A percentile compares a stretch with the other conserved stretches of the same genome.
These are phyloP conservation scores for Globisporangium rhizosaccharum DNA, from an alignment of 352 stramenopile species.

Conservation along the genomic window DNA sequence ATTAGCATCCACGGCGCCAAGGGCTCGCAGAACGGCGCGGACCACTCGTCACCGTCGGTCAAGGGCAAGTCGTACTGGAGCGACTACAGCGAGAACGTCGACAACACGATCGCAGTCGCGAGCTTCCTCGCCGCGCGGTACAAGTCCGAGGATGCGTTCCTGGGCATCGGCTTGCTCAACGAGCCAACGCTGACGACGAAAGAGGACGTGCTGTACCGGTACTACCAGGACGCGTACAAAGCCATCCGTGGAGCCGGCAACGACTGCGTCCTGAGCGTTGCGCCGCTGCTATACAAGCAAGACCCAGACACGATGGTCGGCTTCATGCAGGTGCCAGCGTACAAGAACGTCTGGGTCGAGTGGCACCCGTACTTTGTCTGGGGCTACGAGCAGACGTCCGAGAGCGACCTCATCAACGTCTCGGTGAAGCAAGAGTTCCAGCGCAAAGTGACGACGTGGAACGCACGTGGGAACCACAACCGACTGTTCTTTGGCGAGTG, in stretches of 20 bases:
- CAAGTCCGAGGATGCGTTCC: conserved; percentile 55
- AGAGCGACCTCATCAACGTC: conserved; percentile 40
- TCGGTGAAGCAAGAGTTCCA: conserved; percentile 37
- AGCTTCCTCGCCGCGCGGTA: conserved; percentile 63
- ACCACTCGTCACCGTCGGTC: conserved; percentile 57
- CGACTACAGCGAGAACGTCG: conserved; percentile 48
- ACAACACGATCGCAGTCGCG: conserved; percentile 41
- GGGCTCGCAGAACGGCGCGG: conserved; percentile 50
- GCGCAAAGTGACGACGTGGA: conserved; percentile 34
- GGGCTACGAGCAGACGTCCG: conserved; percentile 59
- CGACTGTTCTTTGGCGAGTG: conserved; percentile 44
- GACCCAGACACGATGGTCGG: conserved; percentile 35
- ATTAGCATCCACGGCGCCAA: conserved; percentile 45
- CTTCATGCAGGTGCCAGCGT: conserved; percentile 43
- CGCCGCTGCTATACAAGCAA: conserved; percentile 52
- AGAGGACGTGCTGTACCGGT: conserved; percentile 58
- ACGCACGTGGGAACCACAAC: conserved; percentile 29
- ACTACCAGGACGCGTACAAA: conserved; percentile 72
- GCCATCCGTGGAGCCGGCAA: conserved; percentile 43
- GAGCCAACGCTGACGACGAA: conserved; percentile 50
- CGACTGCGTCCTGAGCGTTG: conserved; percentile 60
- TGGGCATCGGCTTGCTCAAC: conserved; percentile 75
- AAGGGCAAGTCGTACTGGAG: conserved; percentile 42
- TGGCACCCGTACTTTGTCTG: conserved; percentile 84
- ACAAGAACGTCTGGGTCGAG: conserved; percentile 79